Evolutionary conservation across 352 stramenopile species (phyloP), one percentile per base, ranked within the genome.

Genomic region (Globisporangium ultimum): DNA sequence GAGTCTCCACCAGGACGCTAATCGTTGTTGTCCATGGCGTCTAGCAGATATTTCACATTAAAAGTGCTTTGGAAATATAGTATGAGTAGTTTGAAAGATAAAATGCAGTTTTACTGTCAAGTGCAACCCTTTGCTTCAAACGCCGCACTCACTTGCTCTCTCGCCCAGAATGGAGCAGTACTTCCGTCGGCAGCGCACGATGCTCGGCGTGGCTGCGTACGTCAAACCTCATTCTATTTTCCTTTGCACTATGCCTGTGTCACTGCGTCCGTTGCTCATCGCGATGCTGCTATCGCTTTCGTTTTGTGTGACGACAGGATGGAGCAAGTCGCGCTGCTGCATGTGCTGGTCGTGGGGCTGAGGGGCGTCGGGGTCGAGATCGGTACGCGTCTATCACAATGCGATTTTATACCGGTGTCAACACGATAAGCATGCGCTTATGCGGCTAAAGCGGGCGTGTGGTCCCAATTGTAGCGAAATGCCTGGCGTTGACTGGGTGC

Each of bases 341-440:
- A 78, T 38, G 68, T 80, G 56, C 64, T 83, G 38, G 55, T 83
- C 17, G 71, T 80, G 7, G 74, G 74, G 36, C 55, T 80, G 12
- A 64, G 66, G 18, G 66, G 71, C 1, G 64, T 77, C 48, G 74
- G 74, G 15, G 63, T 76, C n/a, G 74, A 80, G 52, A 74, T 76
- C 24, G 74, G 74, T 78, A 24, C 20, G 52, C 32, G 11, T 21
- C 2, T 50, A 15, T 32, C 4, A 10, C n/a, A 34, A 1, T 14
- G 2, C 13, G 3, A 13, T 36, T 22, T 14, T 8, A 13, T 40
- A 15, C 42, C 7, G 8, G 28, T 10, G 28, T 10, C 28, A 1
- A 36, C 28, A 10, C 9, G 28, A 6, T 36, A 11, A 1, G 28
- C 28, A 36, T 10, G 28, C 7, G 28, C 28, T 36, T 10, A 10